These are phyloP conservation scores for Fusarium sp. DNA, from an alignment of 2,329 filamentous ascomycete genomes.

Conservation along the genomic window DNA sequence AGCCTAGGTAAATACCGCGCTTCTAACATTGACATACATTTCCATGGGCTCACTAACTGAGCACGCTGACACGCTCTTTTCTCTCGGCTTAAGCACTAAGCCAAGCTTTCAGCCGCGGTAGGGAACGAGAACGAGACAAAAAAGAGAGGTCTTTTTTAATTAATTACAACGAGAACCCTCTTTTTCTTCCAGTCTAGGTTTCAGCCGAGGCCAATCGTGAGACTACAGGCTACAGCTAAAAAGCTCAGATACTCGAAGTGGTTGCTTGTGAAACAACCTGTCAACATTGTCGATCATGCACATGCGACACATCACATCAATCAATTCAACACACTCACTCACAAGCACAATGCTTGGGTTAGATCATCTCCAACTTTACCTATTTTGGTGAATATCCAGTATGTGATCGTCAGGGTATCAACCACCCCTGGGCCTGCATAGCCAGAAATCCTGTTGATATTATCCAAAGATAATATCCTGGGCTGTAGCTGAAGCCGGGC, in stretches of 20 bases:
- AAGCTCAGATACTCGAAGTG: constrained; percentile 9
- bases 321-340: not conserved
- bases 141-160: not conserved
- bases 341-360: constrained; percentile 14
- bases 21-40: no score
- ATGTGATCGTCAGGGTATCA: constrained; percentile 35
- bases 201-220: constrained; percentile 8
- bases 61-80: no score
- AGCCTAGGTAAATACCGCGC: constrained; percentile 15
- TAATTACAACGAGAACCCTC: not conserved
- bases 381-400: constrained; percentile 33
- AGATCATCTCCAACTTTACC: constrained; percentile 21
- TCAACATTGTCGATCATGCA: constrained; percentile 19
- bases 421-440: constrained; percentile 3
- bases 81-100: constrained; percentile 4
- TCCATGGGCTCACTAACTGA: no score
- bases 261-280: constrained; percentile 18
- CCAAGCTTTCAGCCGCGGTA: constrained; percentile 32
- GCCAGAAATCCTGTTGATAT: not conserved
- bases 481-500: not conserved
- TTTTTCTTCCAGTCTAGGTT: not conserved
- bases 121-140: not conserved
- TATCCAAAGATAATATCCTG: not conserved
- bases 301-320: constrained; percentile 1
- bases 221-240: not conserved